phyloP scores from a whole-genome alignment of 148 eudicot species.

The Cornus controversa region DNA sequence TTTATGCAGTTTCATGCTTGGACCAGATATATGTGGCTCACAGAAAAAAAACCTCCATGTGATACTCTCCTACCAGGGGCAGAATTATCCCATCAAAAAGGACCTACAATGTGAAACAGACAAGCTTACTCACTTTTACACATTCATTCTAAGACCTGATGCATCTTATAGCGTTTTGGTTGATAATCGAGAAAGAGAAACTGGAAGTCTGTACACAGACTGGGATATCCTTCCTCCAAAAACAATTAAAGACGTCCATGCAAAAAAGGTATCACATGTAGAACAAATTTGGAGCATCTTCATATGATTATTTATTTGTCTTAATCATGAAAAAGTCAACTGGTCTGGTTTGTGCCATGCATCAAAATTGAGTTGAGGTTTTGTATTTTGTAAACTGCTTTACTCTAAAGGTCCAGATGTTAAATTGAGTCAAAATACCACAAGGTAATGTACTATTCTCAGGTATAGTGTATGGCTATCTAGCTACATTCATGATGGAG shows the following conservation, averaged over 20 bases:
- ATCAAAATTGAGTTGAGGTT: background rate
- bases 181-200: constrained; percentile 79
- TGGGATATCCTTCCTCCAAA: constrained; percentile 93
- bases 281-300: background rate
- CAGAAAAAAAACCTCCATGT: constrained; percentile 87
- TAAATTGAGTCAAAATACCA: background rate
- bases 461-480: background rate
- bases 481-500: background rate
- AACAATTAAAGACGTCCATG: constrained; percentile 72
- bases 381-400: background rate
- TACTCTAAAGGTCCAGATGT: background rate
- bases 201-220: constrained; percentile 86
- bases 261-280: constrained; percentile 58
- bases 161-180: constrained; percentile 75
- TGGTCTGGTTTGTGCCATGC: background rate
- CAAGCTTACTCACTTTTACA: constrained; percentile 94
- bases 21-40: constrained; percentile 94
- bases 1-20: constrained; percentile 83
- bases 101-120: constrained; percentile 95
- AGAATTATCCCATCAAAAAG: constrained; percentile 84
- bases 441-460: background rate
- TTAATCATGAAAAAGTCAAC: background rate
- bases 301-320: background rate
- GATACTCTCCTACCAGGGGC: constrained; percentile 86
- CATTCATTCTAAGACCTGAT: constrained; percentile 84